Evolutionary conservation across 192 early-diverging fungal genomes (phyloP).

Genomic region (Rhizoclosmatium globosum): DNA sequence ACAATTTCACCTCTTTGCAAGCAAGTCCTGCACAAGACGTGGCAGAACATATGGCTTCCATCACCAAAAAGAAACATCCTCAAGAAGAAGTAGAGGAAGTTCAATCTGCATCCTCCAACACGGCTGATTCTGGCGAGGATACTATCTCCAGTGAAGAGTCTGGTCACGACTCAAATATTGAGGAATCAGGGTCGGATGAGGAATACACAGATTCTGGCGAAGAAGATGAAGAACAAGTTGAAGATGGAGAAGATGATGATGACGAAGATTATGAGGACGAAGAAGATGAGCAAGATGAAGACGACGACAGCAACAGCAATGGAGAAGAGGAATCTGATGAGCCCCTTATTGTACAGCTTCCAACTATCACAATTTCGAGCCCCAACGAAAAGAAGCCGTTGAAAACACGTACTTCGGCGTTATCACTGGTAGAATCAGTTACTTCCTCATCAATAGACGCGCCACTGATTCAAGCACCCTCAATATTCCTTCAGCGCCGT

Average conservation of each 20-base stretch:
- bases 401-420: background rate
- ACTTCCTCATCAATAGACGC: background rate
- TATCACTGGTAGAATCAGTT: background rate
- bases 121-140: no score
- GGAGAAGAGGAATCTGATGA: background rate
- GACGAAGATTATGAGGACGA: background rate
- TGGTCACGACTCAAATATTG: background rate
- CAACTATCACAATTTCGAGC: background rate
- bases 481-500: background rate
- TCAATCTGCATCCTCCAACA: no score
- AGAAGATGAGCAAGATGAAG: background rate
- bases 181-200: background rate
- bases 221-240: slow-evolving; percentile 4
- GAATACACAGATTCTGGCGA: background rate
- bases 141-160: background rate
- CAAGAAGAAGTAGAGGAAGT: no score
- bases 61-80: no score
- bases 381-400: no score
- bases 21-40: no score
- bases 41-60: no score
- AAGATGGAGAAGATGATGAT: background rate
- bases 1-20: no score
- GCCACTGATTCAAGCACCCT: background rate
- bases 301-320: background rate
- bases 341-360: background rate